These are phyloP conservation scores for Neotropicomus parvogracilis DNA, from an alignment of 1,284 basidiomycete species.

Conservation along the genomic window DNA sequence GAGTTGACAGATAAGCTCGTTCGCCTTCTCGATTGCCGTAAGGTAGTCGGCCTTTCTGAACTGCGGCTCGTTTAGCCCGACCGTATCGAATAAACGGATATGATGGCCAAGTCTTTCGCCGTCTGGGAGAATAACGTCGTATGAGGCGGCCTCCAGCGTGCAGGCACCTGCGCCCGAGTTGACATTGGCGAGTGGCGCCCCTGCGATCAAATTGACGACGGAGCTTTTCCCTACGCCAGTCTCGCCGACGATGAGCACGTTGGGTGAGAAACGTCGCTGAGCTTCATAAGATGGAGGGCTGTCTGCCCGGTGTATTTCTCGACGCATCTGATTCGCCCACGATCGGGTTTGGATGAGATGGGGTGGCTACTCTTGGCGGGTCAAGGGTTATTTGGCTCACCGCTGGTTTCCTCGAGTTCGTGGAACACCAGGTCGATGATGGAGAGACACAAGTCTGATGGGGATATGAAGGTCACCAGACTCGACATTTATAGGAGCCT, in stretches of 20 bases:
- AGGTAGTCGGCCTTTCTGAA: conserved; percentile 23
- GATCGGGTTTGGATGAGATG: conserved; percentile 5
- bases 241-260: conserved; percentile 23
- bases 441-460: conserved; percentile 2
- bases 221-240: conserved; percentile 24
- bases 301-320: conserved; percentile 2
- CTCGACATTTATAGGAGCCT: conserved; percentile 23
- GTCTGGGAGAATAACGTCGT: conserved; percentile 17
- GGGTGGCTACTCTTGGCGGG: neutral
- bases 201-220: conserved; percentile 19
- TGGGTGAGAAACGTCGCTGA: conserved; percentile 18
- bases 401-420: neutral
- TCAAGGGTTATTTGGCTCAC: conserved; percentile 10
- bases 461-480: neutral
- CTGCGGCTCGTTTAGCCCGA: conserved; percentile 36
- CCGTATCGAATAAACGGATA: conserved; percentile 32
- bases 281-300: conserved; percentile 19
- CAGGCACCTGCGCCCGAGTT: conserved; percentile 20
- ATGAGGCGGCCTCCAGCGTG: conserved; percentile 18
- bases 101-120: conserved; percentile 13
- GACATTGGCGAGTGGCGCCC: conserved; percentile 13
- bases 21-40: conserved; percentile 34
- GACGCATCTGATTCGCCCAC: conserved; percentile 13
- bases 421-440: neutral
- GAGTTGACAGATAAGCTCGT: conserved; percentile 33